phyloP scores from a whole-genome alignment of 1,139 yeast genomes.

The Suhomyces kunorum region DNA sequence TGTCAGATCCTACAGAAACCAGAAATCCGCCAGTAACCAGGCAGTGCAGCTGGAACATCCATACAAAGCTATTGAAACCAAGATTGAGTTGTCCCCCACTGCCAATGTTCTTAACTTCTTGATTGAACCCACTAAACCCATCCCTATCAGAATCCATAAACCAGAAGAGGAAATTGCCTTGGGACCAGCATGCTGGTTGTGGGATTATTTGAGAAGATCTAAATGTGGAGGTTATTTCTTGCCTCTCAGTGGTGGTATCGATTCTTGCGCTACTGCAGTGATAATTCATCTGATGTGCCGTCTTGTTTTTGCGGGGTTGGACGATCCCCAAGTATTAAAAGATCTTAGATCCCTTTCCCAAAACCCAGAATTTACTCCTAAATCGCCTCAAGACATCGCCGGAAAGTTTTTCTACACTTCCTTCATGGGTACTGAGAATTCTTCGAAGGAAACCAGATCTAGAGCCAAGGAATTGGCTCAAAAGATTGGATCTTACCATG shows the following conservation, averaged over 20 bases:
- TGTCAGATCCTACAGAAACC: conserved; percentile 77
- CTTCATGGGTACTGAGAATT: conserved; percentile 94
- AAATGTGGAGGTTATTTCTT: conserved; percentile 87
- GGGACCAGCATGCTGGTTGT: conserved; percentile 99
- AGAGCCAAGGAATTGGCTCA: conserved; percentile 80
- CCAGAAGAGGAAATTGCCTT: conserved; percentile 96
- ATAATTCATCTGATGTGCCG: conserved; percentile 95
- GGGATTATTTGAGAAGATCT: conserved; percentile 95
- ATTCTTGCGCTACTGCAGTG: conserved; percentile 95
- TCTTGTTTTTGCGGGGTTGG: conserved; percentile 67
- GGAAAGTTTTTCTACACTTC: conserved; percentile 78
- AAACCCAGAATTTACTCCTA: conserved; percentile 62
- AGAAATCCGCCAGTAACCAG: conserved; percentile 80
- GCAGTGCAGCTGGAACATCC: conserved; percentile 50
- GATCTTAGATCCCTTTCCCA: conserved; percentile 71
- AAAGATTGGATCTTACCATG: conserved; percentile 84
- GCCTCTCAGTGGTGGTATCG: conserved; percentile 96
- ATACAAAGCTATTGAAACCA: conserved; percentile 64
- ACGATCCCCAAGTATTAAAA: conserved; percentile 62
- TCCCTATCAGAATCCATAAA: conserved; percentile 59
- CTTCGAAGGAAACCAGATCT: conserved; percentile 79
- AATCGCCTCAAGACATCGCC: conserved; percentile 74
- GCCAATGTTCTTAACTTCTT: conserved; percentile 59
- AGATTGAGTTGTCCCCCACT: conserved; percentile 62
- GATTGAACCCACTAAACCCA: conserved; percentile 59